These are phyloP conservation scores for Kentomonas sorsogonicus DNA, from an alignment of 208 protist species.

Conservation along the genomic window DNA sequence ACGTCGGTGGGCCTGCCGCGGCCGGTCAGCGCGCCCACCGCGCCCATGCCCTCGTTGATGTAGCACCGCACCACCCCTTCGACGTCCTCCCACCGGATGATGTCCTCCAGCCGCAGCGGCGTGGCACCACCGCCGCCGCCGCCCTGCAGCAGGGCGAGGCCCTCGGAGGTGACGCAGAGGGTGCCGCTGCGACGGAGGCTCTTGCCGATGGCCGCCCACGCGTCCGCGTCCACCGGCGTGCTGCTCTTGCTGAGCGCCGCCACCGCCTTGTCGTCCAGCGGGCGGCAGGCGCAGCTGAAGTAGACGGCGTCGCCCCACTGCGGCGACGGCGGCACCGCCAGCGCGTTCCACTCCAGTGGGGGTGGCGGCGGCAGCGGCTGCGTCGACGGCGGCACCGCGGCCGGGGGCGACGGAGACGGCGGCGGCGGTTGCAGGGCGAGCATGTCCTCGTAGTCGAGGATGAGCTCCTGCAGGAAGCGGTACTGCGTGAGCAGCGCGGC, in stretches of 20 bases:
- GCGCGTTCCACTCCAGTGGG: constrained; percentile 25
- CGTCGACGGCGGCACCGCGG: background rate
- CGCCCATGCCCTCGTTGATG: constrained; percentile 20
- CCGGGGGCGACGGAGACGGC: background rate
- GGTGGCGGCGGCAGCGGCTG: too few species aligned
- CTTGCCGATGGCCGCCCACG: background rate
- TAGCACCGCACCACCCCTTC: constrained; percentile 40
- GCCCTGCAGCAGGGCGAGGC: constrained; percentile 1
- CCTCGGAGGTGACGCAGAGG: constrained; percentile 2
- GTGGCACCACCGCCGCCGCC: background rate
- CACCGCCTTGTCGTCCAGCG: constrained; percentile 34
- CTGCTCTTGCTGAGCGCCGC: too few species aligned
- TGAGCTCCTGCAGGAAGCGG: constrained; percentile 57
- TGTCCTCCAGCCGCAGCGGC: constrained; percentile 6
- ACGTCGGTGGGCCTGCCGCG: constrained; percentile 29
- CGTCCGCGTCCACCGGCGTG: too few species aligned
- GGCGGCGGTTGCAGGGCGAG: constrained; percentile 8
- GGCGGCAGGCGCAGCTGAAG: constrained; percentile 27
- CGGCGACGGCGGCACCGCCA: too few species aligned
- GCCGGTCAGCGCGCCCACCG: constrained; percentile 36
- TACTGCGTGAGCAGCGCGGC: constrained; percentile 29
- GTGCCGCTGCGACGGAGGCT: too few species aligned
- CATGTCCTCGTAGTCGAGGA: constrained; percentile 57
- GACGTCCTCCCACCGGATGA: constrained; percentile 36
- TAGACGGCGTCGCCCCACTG: constrained; percentile 20